Evolutionary conservation across 371 early-diverging fungal genomes (phyloP).

Genomic region (Circinella minor): DNA sequence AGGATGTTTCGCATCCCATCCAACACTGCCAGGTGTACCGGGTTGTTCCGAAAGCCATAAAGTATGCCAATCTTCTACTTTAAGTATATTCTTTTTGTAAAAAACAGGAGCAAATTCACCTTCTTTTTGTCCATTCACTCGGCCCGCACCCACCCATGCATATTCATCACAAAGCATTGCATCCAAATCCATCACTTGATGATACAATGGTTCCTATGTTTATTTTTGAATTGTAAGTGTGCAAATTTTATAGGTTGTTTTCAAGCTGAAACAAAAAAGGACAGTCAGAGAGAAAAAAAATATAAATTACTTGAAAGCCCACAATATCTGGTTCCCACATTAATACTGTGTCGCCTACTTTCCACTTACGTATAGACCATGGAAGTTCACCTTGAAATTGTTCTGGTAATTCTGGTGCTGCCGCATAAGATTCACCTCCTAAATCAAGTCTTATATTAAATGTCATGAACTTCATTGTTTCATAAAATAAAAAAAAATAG

Average conservation of each 20-base stretch:
- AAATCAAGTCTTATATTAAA: constrained; percentile 50
- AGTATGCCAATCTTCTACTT: constrained; percentile 35
- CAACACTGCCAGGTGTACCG: constrained; percentile 34
- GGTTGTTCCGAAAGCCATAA: constrained; percentile 53
- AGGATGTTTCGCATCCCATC: constrained; percentile 50
- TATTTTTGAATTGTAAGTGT: background rate
- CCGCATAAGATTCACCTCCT: background rate
- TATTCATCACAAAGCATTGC: constrained; percentile 48
- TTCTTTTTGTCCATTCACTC: constrained; percentile 49
- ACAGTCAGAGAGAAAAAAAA: background rate
- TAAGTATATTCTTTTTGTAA: constrained; percentile 41
- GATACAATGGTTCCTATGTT: constrained; percentile 46
- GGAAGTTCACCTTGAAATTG: constrained; percentile 42
- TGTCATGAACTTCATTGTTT: constrained; percentile 42
- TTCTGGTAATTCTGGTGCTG: background rate
- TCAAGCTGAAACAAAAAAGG: background rate
- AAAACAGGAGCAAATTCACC: constrained; percentile 53
- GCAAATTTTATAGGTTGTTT: background rate
- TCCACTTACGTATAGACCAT: constrained; percentile 55
- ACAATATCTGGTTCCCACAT: constrained; percentile 50
- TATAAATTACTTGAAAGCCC: constrained; percentile 42
- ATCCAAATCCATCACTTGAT: constrained; percentile 56
- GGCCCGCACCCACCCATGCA: constrained; percentile 54
- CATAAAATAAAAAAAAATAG: constrained; percentile 6
- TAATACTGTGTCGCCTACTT: constrained; percentile 49